Evolutionary conservation across 768 basidiomycete genomes (phyloP).

Genomic region (Naganishia randhawae): DNA sequence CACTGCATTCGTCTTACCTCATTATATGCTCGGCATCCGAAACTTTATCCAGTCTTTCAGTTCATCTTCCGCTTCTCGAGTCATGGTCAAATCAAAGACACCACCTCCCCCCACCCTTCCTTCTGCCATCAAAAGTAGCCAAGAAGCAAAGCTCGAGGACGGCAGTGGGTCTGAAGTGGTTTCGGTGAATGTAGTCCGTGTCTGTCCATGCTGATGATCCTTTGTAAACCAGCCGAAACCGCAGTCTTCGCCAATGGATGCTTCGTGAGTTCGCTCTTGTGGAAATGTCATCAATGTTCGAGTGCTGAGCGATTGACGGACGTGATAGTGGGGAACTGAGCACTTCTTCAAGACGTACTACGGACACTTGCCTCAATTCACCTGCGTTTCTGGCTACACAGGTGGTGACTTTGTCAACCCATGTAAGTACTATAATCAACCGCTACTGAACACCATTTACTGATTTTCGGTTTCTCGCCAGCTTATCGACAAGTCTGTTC

Average conservation of each 20-base stretch:
- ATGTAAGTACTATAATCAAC: conserved; percentile 31
- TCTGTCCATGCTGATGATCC: background rate
- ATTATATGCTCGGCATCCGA: conserved; percentile 34
- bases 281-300: background rate
- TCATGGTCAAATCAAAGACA: conserved; percentile 35
- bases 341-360: conserved; percentile 49
- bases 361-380: conserved; percentile 46
- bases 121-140: conserved; percentile 43
- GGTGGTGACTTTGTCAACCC: conserved; percentile 41
- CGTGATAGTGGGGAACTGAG: conserved; percentile 48
- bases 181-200: background rate
- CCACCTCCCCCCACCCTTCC: conserved; percentile 49
- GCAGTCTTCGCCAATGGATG: conserved; percentile 50
- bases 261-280: conserved; percentile 41
- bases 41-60: conserved; percentile 36
- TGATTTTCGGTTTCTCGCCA: conserved; percentile 12
- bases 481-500: conserved; percentile 71
- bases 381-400: conserved; percentile 45
- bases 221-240: conserved; percentile 39
- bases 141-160: conserved; percentile 36
- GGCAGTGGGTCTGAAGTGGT: conserved; percentile 37
- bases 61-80: conserved; percentile 23
- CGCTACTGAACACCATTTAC: background rate
- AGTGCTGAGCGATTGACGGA: background rate
- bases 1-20: conserved; percentile 5